Percentiles rank a stretch among this genome's conserved stretches.
phyloP scores from a whole-genome alignment of 2,329 filamentous ascomycete species.

The Fusarium concolor region DNA sequence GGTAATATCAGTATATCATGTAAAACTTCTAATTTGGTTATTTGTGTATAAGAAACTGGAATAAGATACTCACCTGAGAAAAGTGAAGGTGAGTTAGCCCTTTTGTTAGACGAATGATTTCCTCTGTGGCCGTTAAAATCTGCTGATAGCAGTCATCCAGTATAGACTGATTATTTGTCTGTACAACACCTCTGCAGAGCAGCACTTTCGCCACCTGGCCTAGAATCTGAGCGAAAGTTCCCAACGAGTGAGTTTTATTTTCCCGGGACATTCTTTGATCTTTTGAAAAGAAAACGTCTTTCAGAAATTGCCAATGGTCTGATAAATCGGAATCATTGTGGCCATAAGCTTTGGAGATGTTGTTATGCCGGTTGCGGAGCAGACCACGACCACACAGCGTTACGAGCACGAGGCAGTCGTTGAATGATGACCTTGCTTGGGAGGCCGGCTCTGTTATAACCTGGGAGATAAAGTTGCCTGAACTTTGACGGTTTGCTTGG shows the following conservation, averaged over 20 bases:
- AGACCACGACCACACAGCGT: not conserved
- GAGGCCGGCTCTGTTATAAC: not conserved
- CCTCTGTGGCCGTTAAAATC: not conserved
- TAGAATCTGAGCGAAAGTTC: not conserved
- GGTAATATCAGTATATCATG: too few species aligned
- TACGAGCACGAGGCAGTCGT: not conserved
- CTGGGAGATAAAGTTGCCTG: not conserved
- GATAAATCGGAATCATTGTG: not conserved
- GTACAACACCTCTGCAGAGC: not conserved
- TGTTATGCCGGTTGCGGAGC: not conserved
- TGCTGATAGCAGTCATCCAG: not conserved
- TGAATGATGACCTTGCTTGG: not conserved
- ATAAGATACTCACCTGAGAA: not conserved
- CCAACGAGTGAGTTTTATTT: not conserved
- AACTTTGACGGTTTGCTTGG: not conserved
- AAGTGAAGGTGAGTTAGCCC: not conserved
- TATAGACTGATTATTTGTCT: not conserved
- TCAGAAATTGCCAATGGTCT: not conserved
- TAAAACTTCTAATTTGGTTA: too few species aligned
- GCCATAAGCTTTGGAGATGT: not conserved
- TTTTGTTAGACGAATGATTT: not conserved
- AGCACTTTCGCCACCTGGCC: not conserved
- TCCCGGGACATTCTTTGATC: not conserved
- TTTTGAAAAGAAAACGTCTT: not conserved
- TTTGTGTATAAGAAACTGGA: too few species aligned